A percentile compares a stretch with the other conserved stretches of the same genome.
Evolutionary conservation across 192 early-diverging fungal genomes (phyloP).

Genomic region (Dissophora globulifera): DNA sequence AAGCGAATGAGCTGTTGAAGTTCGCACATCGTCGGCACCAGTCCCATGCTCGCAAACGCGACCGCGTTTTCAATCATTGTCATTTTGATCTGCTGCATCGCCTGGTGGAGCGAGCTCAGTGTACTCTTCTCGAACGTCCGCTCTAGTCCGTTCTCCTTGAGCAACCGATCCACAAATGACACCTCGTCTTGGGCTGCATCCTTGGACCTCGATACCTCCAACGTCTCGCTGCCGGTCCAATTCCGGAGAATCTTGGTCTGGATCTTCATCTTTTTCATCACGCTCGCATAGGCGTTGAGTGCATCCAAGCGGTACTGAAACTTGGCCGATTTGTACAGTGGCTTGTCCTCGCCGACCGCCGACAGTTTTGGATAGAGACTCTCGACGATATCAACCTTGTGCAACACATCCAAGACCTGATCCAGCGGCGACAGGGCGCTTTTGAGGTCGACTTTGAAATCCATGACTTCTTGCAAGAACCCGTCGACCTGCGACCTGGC

Average conservation of each 20-base stretch:
- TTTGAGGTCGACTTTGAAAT: slow-evolving; percentile 62
- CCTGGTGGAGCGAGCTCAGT: slow-evolving; percentile 67
- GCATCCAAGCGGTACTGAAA: slow-evolving; percentile 80
- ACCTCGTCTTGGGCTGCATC: slow-evolving; percentile 62
- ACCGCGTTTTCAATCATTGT: slow-evolving; percentile 76
- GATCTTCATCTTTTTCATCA: slow-evolving; percentile 74
- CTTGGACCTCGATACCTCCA: slow-evolving; percentile 68
- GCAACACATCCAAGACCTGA: slow-evolving; percentile 76
- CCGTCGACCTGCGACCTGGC: slow-evolving; percentile 67
- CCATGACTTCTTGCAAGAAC: slow-evolving; percentile 69
- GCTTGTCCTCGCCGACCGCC: slow-evolving; percentile 65
- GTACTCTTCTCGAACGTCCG: slow-evolving; percentile 80
- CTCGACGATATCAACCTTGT: slow-evolving; percentile 82
- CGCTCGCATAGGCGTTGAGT: slow-evolving; percentile 80
- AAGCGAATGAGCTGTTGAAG: slow-evolving; percentile 79
- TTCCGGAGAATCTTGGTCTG: slow-evolving; percentile 80
- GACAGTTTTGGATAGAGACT: slow-evolving; percentile 78
- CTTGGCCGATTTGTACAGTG: slow-evolving; percentile 70
- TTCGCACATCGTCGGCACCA: slow-evolving; percentile 74
- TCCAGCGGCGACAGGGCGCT: slow-evolving; percentile 54
- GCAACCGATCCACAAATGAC: slow-evolving; percentile 86
- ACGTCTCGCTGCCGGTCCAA: slow-evolving; percentile 83
- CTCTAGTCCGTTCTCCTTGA: slow-evolving; percentile 84
- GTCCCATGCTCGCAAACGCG: slow-evolving; percentile 74
- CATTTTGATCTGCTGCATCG: slow-evolving; percentile 70